These are phyloP conservation scores for Cladobotryum protrusum DNA, from an alignment of 2,329 filamentous ascomycete genomes.

Conservation along the genomic window DNA sequence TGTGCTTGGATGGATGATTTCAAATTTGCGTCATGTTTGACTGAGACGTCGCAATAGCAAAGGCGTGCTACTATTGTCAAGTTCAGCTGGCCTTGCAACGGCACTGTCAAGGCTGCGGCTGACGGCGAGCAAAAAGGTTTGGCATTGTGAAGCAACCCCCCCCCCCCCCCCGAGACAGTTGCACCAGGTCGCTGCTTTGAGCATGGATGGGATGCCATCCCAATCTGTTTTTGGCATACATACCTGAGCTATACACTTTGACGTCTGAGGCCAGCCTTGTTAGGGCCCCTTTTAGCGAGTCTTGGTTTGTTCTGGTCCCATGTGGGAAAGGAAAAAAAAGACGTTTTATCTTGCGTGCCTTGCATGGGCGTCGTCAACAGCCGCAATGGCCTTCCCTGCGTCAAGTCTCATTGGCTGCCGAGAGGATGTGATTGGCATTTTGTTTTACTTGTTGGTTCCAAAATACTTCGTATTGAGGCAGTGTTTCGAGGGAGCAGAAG, in stretches of 20 bases:
- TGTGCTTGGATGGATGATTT: not conserved
- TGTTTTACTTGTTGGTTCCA: not conserved
- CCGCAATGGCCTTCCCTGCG: conserved; percentile 1
- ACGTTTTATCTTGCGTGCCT: conserved; percentile 6
- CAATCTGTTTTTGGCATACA: not conserved
- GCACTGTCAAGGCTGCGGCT: not conserved
- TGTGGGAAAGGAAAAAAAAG: not conserved
- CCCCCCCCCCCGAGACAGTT: conserved; percentile 8
- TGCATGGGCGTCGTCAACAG: conserved; percentile 9
- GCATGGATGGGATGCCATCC: not conserved
- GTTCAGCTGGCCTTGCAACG: too few species aligned
- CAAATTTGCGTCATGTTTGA: too few species aligned
- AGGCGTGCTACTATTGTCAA: too few species aligned
- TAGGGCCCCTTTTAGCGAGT: too few species aligned
- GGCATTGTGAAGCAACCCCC: conserved; percentile 1
- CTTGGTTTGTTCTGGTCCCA: not conserved
- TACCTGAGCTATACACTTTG: not conserved
- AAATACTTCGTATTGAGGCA: too few species aligned
- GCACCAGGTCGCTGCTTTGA: not conserved
- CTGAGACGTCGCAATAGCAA: too few species aligned
- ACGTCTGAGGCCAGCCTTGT: too few species aligned
- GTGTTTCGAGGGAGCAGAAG: not conserved
- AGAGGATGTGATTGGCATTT: conserved; percentile 9
- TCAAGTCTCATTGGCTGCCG: conserved; percentile 4
- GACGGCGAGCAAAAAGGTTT: not conserved